These are phyloP conservation scores for Solanum arcanum DNA, from an alignment of 257 asterid species.

Conservation along the genomic window DNA sequence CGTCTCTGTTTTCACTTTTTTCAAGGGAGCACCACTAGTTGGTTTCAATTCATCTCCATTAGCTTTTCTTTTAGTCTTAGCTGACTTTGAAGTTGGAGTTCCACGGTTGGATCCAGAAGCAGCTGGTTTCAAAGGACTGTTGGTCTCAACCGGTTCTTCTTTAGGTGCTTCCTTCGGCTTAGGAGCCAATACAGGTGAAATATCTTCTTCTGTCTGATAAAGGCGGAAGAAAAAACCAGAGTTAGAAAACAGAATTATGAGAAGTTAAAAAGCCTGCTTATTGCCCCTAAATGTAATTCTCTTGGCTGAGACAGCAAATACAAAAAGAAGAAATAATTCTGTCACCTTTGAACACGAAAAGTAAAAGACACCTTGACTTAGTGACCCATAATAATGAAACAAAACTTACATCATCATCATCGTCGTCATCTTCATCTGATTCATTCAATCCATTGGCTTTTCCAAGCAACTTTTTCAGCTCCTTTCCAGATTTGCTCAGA, in stretches of 20 bases:
- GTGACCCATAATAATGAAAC: not conserved
- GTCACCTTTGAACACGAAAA: not conserved
- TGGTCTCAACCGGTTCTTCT: constrained; percentile 70
- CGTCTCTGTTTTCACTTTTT: constrained; percentile 74
- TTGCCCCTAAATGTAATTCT: not conserved
- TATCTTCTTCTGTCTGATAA: not conserved
- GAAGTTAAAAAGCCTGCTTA: not conserved
- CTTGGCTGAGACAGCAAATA: not conserved
- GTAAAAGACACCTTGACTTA: not conserved
- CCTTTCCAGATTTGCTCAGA: constrained; percentile 94
- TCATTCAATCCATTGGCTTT: constrained; percentile 79
- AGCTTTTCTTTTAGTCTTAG: constrained; percentile 71
- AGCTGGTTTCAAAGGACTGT: constrained; percentile 50
- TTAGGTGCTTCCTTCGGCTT: constrained; percentile 66
- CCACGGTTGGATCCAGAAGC: constrained; percentile 51
- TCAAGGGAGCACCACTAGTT: constrained; percentile 48
- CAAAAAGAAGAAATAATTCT: not conserved
- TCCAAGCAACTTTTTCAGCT: constrained; percentile 90
- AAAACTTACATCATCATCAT: constrained; percentile 64
- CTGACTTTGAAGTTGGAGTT: constrained; percentile 58
- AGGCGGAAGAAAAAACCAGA: not conserved
- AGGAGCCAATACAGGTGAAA: constrained; percentile 60
- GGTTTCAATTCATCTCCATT: constrained; percentile 65
- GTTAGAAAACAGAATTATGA: not conserved
- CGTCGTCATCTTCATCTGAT: constrained; percentile 84